These are phyloP conservation scores for Aristolochia contorta DNA, from an alignment of 164 flowering plant genomes.

Conservation along the genomic window DNA sequence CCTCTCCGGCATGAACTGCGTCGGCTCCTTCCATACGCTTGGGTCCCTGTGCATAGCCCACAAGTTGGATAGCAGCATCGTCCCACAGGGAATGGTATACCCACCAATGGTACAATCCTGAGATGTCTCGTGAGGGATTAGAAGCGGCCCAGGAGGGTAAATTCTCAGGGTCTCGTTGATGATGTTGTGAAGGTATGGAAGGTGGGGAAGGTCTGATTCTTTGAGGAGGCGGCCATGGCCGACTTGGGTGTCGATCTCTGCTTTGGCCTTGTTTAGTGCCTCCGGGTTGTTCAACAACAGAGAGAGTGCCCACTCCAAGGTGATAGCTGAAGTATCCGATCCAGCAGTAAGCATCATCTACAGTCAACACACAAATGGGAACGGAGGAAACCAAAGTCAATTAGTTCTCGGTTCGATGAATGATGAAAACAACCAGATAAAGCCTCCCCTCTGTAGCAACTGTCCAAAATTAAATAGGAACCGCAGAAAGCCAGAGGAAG, in stretches of 20 bases:
- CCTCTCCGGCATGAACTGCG: slow-evolving; percentile 44
- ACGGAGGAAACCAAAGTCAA: neutral
- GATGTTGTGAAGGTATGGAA: slow-evolving; percentile 29
- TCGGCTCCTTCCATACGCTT: slow-evolving; percentile 38
- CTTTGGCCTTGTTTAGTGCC: slow-evolving; percentile 16
- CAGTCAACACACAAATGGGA: neutral
- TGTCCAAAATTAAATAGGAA: too few species aligned
- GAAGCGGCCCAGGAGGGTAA: slow-evolving; percentile 34
- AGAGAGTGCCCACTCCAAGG: slow-evolving; percentile 41
- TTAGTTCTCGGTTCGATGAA: neutral
- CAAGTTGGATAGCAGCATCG: slow-evolving; percentile 33
- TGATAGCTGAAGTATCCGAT: slow-evolving; percentile 26
- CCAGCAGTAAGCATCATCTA: slow-evolving; percentile 38
- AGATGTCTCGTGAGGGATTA: slow-evolving; percentile 33
- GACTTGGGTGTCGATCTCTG: slow-evolving; percentile 28
- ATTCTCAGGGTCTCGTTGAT: slow-evolving; percentile 37
- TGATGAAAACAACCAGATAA: neutral
- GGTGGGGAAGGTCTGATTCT: slow-evolving; percentile 30
- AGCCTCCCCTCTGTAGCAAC: too few species aligned
- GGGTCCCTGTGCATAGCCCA: slow-evolving; percentile 51
- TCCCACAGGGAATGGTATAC: slow-evolving; percentile 26
- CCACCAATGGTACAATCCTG: slow-evolving; percentile 29
- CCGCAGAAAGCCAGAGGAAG: too few species aligned
- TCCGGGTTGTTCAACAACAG: slow-evolving; percentile 35
- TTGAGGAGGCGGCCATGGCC: slow-evolving; percentile 23